Conservation (phyloP, 2,329 filamentous ascomycete species). For the Fusarium sp. region DNA sequence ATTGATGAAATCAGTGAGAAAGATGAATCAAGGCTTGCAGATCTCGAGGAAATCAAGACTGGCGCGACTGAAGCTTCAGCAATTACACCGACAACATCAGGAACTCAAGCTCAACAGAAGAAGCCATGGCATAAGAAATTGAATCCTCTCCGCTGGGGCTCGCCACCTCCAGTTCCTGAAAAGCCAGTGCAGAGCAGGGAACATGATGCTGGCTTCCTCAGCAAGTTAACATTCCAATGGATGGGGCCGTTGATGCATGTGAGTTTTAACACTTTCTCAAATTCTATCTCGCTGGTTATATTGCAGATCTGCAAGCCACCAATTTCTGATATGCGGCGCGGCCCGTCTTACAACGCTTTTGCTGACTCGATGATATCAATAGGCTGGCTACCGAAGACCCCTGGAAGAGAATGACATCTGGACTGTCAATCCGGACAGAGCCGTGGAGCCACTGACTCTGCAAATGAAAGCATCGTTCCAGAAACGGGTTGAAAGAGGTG, state of each 20-base stretch:
- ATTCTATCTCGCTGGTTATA: background rate
- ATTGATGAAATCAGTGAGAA: constrained; percentile 1
- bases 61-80: constrained; percentile 66
- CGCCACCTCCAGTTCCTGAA: constrained; percentile 64
- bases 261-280: constrained; percentile 46
- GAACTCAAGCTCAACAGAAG: constrained; percentile 48
- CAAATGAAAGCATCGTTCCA: constrained; percentile 76
- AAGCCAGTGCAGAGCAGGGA: constrained; percentile 70
- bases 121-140: constrained; percentile 71
- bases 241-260: constrained; percentile 87
- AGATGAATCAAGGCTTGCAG: constrained; percentile 17
- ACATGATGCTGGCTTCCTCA: constrained; percentile 77
- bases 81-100: constrained; percentile 57
- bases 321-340: constrained; percentile 7
- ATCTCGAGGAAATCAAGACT: constrained; percentile 54
- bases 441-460: constrained; percentile 73
- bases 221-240: constrained; percentile 85
- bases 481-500: constrained; percentile 71
- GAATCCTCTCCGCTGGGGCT: constrained; percentile 71
- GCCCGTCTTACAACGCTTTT: constrained; percentile 27
- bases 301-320: constrained; percentile 25
- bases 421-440: constrained; percentile 83
- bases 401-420: constrained; percentile 89
- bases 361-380: constrained; percentile 19
- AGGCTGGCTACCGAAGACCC: constrained; percentile 86